Evolutionary conservation across 768 basidiomycete genomes (phyloP).

Genomic region (Strobilomyces confusus): DNA sequence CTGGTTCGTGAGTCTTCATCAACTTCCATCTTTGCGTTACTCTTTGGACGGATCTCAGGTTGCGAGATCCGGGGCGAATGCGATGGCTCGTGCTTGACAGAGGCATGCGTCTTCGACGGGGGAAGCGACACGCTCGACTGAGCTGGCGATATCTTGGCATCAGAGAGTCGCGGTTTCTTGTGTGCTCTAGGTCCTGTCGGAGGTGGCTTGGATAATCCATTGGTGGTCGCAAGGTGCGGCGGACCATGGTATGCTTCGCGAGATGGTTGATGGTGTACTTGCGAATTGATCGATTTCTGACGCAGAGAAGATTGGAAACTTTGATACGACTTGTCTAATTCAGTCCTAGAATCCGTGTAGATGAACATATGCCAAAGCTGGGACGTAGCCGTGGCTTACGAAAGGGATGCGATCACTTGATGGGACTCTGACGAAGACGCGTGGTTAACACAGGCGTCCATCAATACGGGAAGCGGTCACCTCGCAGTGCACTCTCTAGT

Average conservation of each 20-base stretch:
- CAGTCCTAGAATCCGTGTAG: slow-evolving; percentile 45
- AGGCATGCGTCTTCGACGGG: slow-evolving; percentile 17
- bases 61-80: slow-evolving; percentile 28
- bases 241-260: slow-evolving; percentile 41
- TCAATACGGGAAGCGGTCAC: slow-evolving; percentile 36
- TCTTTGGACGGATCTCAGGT: slow-evolving; percentile 27
- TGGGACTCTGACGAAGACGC: slow-evolving; percentile 60
- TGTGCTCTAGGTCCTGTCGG: slow-evolving; percentile 80
- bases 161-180: slow-evolving; percentile 75
- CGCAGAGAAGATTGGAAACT: slow-evolving; percentile 47
- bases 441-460: slow-evolving; percentile 6
- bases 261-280: slow-evolving; percentile 36
- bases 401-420: slow-evolving; percentile 60
- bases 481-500: slow-evolving; percentile 73
- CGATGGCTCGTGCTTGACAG: slow-evolving; percentile 26
- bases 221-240: slow-evolving; percentile 30
- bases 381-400: slow-evolving; percentile 46
- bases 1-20: slow-evolving; percentile 49
- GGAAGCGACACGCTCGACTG: slow-evolving; percentile 32
- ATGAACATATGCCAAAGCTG: slow-evolving; percentile 10
- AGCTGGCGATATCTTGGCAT: slow-evolving; percentile 37
- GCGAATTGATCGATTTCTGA: slow-evolving; percentile 33
- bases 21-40: slow-evolving; percentile 47
- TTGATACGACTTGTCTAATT: slow-evolving; percentile 75
- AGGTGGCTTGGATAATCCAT: slow-evolving; percentile 46